A percentile compares a stretch with the other conserved stretches of the same genome.
Evolutionary conservation across 257 asterid genomes (phyloP).

Genomic region (Solanum paucissectum): DNA sequence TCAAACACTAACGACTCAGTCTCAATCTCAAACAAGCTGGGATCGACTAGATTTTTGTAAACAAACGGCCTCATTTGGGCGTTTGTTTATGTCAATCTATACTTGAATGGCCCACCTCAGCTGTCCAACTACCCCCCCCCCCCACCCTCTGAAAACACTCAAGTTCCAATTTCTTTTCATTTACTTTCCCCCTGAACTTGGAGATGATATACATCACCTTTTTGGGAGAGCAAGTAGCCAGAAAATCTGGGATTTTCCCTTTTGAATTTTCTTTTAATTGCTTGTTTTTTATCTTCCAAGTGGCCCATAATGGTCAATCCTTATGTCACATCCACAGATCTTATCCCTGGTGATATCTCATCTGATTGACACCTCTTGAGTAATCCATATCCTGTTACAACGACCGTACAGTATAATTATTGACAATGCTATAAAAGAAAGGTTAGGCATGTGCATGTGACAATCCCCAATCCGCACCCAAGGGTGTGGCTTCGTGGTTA

Average conservation of each 20-base stretch:
- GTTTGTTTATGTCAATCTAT: conserved; percentile 10
- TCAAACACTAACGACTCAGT: not conserved
- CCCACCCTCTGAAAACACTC: conserved; percentile 2
- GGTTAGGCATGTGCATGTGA: not conserved
- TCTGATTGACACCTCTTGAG: conserved; percentile 38
- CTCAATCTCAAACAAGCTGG: not conserved
- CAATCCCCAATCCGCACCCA: too few species aligned
- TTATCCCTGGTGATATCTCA: conserved; percentile 63
- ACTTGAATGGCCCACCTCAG: conserved; percentile 10
- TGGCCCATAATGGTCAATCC: conserved; percentile 21
- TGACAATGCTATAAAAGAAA: not conserved
- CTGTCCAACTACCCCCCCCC: not conserved
- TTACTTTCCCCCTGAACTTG: conserved; percentile 1
- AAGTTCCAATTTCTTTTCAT: conserved; percentile 7
- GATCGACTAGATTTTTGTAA: not conserved
- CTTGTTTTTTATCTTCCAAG: conserved; percentile 4
- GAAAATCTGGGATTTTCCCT: conserved; percentile 41
- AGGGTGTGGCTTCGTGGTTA: not conserved
- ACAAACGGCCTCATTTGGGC: conserved; percentile 4
- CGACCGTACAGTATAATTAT: conserved; percentile 4
- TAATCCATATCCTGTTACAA: conserved; percentile 60
- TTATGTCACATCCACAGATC: conserved; percentile 49
- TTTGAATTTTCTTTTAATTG: not conserved
- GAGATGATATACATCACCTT: not conserved
- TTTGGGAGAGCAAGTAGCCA: conserved; percentile 16